Conservation (phyloP, 768 basidiomycete genomes). For the Suillus bovinus region DNA sequence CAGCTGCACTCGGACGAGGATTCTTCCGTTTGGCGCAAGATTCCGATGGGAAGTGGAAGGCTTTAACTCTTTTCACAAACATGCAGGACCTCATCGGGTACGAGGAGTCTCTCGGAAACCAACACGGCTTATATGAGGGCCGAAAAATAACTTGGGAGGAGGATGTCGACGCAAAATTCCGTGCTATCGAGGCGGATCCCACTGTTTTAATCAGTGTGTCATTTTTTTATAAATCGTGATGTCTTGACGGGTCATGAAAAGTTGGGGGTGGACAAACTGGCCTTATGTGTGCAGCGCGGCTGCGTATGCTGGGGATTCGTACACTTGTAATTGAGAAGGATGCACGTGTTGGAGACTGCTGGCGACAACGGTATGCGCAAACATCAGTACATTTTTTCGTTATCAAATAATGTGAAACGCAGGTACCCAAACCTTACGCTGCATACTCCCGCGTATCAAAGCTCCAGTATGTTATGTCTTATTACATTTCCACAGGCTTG, state of each 20-base stretch:
- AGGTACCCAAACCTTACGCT: slow-evolving; percentile 16
- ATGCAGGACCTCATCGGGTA: slow-evolving; percentile 53
- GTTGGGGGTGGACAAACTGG: slow-evolving; percentile 65
- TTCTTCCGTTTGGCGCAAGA: slow-evolving; percentile 53
- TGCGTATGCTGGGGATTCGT: slow-evolving; percentile 52
- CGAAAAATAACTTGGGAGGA: slow-evolving; percentile 1
- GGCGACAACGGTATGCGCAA: slow-evolving; percentile 50
- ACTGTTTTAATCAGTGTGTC: slow-evolving; percentile 35
- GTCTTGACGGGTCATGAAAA: slow-evolving; percentile 20
- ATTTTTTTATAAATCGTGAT: not conserved
- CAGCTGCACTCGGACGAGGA: slow-evolving; percentile 27
- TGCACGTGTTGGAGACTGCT: slow-evolving; percentile 48
- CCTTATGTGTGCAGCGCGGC: slow-evolving; percentile 56
- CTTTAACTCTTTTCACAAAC: slow-evolving; percentile 55
- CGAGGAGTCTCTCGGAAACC: slow-evolving; percentile 34
- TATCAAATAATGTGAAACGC: slow-evolving; percentile 16
- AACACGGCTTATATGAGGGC: not conserved
- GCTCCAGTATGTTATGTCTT: slow-evolving; percentile 40
- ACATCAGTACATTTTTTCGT: slow-evolving; percentile 49
- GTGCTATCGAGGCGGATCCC: slow-evolving; percentile 18
- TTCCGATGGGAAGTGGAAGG: slow-evolving; percentile 48
- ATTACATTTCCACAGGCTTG: not conserved
- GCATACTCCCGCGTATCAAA: slow-evolving; percentile 54
- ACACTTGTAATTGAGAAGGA: slow-evolving; percentile 55
- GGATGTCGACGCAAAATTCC: not conserved